These are phyloP conservation scores for Phytophthora pinifolia DNA, from an alignment of 352 stramenopile genomes.

Conservation along the genomic window DNA sequence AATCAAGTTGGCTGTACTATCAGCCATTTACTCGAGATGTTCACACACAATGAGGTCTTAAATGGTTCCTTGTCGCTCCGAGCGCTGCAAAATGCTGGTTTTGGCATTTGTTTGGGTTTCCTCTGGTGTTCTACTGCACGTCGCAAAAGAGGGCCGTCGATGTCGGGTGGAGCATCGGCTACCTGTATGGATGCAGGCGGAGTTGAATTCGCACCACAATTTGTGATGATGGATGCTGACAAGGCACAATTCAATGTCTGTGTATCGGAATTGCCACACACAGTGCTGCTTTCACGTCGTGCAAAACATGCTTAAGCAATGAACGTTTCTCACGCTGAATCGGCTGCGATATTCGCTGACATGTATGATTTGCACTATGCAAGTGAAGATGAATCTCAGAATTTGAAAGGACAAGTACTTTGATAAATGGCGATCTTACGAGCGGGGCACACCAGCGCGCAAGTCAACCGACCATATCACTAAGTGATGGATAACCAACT, in stretches of 20 bases:
- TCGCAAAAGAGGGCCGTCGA: constrained; percentile 4
- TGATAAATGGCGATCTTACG: neutral
- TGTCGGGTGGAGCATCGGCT: constrained; percentile 1
- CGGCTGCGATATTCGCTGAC: neutral
- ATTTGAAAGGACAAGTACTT: neutral
- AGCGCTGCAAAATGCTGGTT: too few species aligned
- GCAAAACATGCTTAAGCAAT: neutral
- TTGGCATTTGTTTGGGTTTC: too few species aligned
- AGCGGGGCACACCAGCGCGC: neutral
- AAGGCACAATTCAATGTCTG: neutral
- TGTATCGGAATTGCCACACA: neutral
- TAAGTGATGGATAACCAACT: neutral
- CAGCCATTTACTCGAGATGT: too few species aligned
- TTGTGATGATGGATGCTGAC: neutral
- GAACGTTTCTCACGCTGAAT: neutral
- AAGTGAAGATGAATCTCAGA: neutral
- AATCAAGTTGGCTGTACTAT: too few species aligned
- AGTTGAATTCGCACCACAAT: neutral
- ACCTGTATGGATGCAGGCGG: neutral
- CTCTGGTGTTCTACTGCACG: neutral
- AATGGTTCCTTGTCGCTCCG: too few species aligned
- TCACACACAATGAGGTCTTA: too few species aligned
- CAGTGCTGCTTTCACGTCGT: neutral
- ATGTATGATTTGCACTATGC: neutral
- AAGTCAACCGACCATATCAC: neutral